Evolutionary conservation across 176 grass and related monocot genomes (phyloP), one percentile per base, ranked within the genome.

Genomic region (Aegilops speltoides): DNA sequence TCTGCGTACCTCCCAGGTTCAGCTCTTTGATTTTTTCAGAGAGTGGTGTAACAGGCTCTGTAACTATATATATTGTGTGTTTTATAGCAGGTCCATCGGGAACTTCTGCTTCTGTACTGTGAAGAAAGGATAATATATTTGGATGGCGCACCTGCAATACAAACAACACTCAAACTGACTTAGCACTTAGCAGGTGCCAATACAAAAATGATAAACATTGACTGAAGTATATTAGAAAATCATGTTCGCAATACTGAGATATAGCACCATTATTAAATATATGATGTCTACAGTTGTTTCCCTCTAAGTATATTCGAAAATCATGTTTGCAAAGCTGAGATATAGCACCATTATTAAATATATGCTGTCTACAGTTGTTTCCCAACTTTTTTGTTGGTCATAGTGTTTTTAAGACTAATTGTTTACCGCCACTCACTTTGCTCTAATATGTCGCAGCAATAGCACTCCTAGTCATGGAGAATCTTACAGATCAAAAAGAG

Each of bases 91-190:
- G 86, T 79, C 94, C 94, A 75, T 99, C 97, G 20, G 90, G 83
- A 87, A 89, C 81, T 89, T 99, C 97, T 69, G 94, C 90, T 88
- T 96, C 97, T 31, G 90, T 93, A 89, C 97, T 99, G 82, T 96
- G 97, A 78, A 99, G 89, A 88, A 99, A 99, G 32, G 97, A 99
- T 74, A 99, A 96, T 54, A 99, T 94, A 88, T 99, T 99, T 88
- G 97, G 97, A 96, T 99, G 97, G 43, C 97, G 93, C 22, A 99
- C 97, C 97, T 99, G 90, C 62, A 84, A 28, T 78, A 88, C 77
- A 25, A 92, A 48, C 13, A 83, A 64, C 50, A 80, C 29, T 31
- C 2, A 74, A 74, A 80, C 76, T 76, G 37, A 84, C 8, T 84
- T 62, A 87, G 68, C 61, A 84, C 9, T 84, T 50, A 80, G 68